These are phyloP conservation scores for Lepidium africanum DNA, from an alignment of 345 rosid species.

Conservation along the genomic window DNA sequence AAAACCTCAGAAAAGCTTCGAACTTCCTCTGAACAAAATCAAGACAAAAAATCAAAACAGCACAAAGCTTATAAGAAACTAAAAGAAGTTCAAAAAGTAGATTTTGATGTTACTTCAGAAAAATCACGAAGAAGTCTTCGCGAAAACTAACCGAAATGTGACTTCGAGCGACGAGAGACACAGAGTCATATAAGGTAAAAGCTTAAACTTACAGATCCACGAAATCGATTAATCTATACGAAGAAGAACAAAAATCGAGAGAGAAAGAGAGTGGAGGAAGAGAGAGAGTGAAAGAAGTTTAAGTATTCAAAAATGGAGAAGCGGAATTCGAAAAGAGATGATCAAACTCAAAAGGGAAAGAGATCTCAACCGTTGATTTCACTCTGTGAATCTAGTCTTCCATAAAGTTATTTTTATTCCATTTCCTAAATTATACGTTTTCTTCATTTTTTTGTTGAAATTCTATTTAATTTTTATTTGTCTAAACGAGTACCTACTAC, in stretches of 20 bases:
- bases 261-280: conserved; percentile 2
- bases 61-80: background rate
- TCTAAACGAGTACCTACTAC: background rate
- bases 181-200: background rate
- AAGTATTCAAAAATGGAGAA: conserved; percentile 57
- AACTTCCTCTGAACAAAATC: background rate
- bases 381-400: background rate
- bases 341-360: conserved; percentile 11
- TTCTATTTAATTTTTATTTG: background rate
- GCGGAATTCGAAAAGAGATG: conserved; percentile 38
- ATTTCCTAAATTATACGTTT: background rate
- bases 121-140: background rate
- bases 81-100: background rate
- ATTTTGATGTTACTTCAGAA: background rate
- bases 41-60: background rate
- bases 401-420: background rate
- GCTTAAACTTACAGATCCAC: conserved; percentile 18
- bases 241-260: conserved; percentile 16
- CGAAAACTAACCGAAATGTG: background rate
- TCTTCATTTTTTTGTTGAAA: background rate
- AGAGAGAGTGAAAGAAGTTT: background rate
- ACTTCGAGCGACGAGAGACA: conserved; percentile 1
- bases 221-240: background rate
- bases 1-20: conserved; percentile 5
- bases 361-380: conserved; percentile 35